Conservation (phyloP, 2,329 filamentous ascomycete genomes). For the Neonectria punicea region DNA sequence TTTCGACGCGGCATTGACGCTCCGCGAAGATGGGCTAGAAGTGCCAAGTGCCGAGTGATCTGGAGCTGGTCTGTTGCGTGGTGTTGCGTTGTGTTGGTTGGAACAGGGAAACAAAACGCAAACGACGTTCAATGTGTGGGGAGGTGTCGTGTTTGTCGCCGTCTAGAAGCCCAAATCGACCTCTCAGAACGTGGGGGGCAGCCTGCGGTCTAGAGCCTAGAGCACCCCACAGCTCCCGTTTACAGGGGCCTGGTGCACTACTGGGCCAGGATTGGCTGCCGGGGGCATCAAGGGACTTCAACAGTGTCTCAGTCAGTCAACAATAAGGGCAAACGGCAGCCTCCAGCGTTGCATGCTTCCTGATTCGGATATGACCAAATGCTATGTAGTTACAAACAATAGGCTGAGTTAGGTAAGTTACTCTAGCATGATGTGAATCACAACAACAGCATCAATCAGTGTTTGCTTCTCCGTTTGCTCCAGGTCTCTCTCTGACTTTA, state of each 20-base stretch:
- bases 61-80: background rate
- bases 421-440: background rate
- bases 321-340: background rate
- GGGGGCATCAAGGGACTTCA: no score
- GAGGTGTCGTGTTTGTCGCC: background rate
- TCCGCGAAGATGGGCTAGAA: background rate
- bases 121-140: slow-evolving; percentile 1
- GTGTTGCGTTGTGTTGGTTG: background rate
- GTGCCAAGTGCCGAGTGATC: background rate
- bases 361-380: background rate
- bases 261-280: no score
- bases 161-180: background rate
- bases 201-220: background rate
- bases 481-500: background rate
- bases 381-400: no score
- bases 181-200: background rate
- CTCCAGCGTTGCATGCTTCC: background rate
- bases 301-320: no score
- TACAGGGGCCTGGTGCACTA: background rate
- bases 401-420: no score
- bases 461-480: background rate
- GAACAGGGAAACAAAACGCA: background rate
- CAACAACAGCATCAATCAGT: background rate
- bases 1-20: background rate
- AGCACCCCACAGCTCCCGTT: background rate